Base-by-base conservation (phyloP, 345 rosid species). In the Populus ilicifolia region DNA sequence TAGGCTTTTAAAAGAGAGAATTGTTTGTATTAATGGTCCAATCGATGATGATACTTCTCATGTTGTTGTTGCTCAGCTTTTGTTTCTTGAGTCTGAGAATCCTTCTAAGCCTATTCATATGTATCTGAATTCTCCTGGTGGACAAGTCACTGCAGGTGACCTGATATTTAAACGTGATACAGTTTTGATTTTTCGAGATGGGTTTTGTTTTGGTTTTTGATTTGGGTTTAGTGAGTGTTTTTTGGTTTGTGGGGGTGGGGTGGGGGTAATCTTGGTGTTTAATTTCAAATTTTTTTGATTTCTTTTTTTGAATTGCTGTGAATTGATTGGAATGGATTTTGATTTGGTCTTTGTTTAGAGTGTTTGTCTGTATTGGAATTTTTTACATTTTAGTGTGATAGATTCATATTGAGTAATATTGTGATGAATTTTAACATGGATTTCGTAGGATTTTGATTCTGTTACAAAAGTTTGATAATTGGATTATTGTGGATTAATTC, bases 101-200 rank as follows among this genome's bases (percentile, higher is more conserved):
- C 97, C 97, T 67, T 89, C 98, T 14, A 96, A 96, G 83, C 99
- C 97, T 66, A 94, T 96, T 78, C 89, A 94, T 84, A 92, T 96
- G 98, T 94, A 96, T 79, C 95, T 96, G 81, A 92, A 96, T 77
- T 94, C 99, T 39, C 98, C 99, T 1, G 97, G 99, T 64, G 98
- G 99, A 81, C 94, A 90, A 7, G 99, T 96, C 87, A 94, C 97
- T 54, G 97, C 97, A 80, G 99, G 99, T 96, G 63, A 59, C 23
- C n/a, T 23, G 63, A 56, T n/a, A n/a, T 29, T 59, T 4, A n/a
- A 56, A 59, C 4, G 5, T 59, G 29, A 3, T 23, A 25, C 12
- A 13, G 14, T 59, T 43, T 20, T 4, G 1, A 23, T 71, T 23
- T 67, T 13, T 23, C 66, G 20, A 27, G 35, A 7, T 27, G 36